Evolutionary conservation across 768 basidiomycete species (phyloP), one percentile per base, ranked within the genome.

Genomic region (Nevesoporus exiguus): DNA sequence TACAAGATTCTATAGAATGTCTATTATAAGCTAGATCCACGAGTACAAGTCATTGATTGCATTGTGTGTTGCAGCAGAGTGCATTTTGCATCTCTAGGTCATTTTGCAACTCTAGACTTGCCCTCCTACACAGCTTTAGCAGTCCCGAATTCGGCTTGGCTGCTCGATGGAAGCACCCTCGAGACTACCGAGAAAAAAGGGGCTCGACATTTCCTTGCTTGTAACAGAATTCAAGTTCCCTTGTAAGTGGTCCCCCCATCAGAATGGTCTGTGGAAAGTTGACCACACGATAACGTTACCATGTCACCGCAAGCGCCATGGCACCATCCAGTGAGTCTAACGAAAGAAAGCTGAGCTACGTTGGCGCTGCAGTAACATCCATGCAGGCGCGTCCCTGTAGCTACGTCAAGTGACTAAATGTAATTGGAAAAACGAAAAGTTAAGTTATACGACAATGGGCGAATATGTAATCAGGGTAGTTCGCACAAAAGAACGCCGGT

Each of bases 401-500:
- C 14, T 29, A 51, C 54, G n/a, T 30, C 31, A 27, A 37, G 36
- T 10, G 15, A n/a, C 17, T 11, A 29, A 33, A 19, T 7, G 21
- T 27, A 30, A 55, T 60, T 60, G 59, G 42, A 61, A 56, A 61
- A 61, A 45, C 37, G 19, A 44, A 45, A 25, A 52, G 33, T 30
- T 42, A 25, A 52, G 33, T 30, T 42, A 24, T 21, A 22, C 45
- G 22, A 3, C 37, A 29, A 24, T 37, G 40, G 11, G 6, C 30
- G 25, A 27, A 3, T 29, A 29, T 0, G 21, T 31, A 29, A 22
- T 50, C 41, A 41, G 49, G 45, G 43, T 29, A 6, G 36, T 36
- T n/a, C 31, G 19, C 15, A 14, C 25, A 27, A n/a, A 31, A 29
- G 21, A 44, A 47, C 7, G n/a, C 22, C 27, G 3, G 15, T 13